Evolutionary conservation across 2,329 filamentous ascomycete species (phyloP).

Genomic region (Neonectria coccinea): DNA sequence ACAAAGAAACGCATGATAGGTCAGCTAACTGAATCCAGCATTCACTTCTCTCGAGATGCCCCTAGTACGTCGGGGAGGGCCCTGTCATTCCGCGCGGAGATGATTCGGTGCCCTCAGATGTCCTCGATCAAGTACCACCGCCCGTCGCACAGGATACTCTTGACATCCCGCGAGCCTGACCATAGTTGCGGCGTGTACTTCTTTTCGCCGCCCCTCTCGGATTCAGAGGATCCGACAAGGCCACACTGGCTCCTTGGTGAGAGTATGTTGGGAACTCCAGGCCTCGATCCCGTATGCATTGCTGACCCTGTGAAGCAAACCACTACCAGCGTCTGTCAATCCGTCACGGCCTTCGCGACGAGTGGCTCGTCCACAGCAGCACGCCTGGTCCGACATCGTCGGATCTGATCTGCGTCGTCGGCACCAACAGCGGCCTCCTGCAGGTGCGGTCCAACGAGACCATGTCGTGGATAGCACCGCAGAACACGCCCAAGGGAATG

Average conservation of each 20-base stretch:
- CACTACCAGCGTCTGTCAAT: constrained; percentile 50
- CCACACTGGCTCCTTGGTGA: constrained; percentile 56
- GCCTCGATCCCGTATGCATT: background rate
- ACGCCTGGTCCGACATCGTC: constrained; percentile 56
- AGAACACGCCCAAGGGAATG: constrained; percentile 31
- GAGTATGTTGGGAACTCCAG: constrained; percentile 40
- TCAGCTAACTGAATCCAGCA: constrained; percentile 16
- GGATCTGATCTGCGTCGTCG: constrained; percentile 58
- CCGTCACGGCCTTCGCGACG: constrained; percentile 40
- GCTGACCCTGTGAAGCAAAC: constrained; percentile 42
- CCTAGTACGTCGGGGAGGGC: constrained; percentile 33
- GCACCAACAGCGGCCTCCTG: constrained; percentile 61
- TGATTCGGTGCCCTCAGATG: constrained; percentile 54
- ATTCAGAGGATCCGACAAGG: constrained; percentile 39
- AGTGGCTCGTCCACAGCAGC: constrained; percentile 55
- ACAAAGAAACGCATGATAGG: background rate
- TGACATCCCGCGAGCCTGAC: constrained; percentile 55
- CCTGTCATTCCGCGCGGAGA: constrained; percentile 47
- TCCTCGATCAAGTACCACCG: constrained; percentile 62
- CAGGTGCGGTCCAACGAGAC: constrained; percentile 49
- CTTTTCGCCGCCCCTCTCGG: constrained; percentile 52
- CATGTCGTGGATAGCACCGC: constrained; percentile 51
- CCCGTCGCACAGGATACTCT: constrained; percentile 55
- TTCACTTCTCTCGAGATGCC: constrained; percentile 39
- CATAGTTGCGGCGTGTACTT: constrained; percentile 50